Conservation (phyloP, 768 basidiomycete species). For the Pleurotus citrinopileatus region DNA sequence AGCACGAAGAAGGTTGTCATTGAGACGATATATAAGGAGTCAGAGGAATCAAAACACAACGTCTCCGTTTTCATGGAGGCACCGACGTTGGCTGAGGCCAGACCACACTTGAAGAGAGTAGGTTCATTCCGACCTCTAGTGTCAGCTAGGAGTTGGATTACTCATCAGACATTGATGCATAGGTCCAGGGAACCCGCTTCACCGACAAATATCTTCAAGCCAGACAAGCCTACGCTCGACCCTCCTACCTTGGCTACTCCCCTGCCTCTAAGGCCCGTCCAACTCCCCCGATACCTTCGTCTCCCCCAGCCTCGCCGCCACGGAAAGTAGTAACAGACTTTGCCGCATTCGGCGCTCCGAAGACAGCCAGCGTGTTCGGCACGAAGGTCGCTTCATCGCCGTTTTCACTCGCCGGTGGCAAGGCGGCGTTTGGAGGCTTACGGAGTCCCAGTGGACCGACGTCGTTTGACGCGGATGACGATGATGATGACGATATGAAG, state of each 20-base stretch:
- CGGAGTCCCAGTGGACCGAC: conserved; percentile 36
- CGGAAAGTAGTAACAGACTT: conserved; percentile 90
- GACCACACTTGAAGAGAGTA: conserved; percentile 79
- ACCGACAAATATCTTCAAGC: conserved; percentile 93
- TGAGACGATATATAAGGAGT: conserved; percentile 94
- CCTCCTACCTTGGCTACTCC: conserved; percentile 50
- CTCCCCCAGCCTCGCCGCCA: conserved; percentile 64
- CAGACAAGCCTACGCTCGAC: conserved; percentile 55
- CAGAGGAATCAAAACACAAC: conserved; percentile 86
- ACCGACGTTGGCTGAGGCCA: conserved; percentile 65
- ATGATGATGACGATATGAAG: conserved; percentile 67
- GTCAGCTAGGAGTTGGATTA: not conserved
- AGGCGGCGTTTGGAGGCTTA: conserved; percentile 83
- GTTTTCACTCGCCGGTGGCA: conserved; percentile 74
- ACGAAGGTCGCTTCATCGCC: conserved; percentile 82
- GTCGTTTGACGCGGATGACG: conserved; percentile 58
- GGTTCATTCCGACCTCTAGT: conserved; percentile 15
- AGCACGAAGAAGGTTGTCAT: conserved; percentile 96
- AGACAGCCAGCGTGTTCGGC: conserved; percentile 75
- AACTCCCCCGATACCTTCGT: conserved; percentile 28
- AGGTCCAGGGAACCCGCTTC: conserved; percentile 95
- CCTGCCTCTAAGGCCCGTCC: not conserved
- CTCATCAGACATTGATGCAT: conserved; percentile 4
- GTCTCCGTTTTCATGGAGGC: conserved; percentile 82
- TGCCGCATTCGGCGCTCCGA: conserved; percentile 77